Percentiles rank a stretch among this genome's conserved stretches.
phyloP scores from a whole-genome alignment of 1,139 yeast genomes.

The Yarrowia galli region DNA sequence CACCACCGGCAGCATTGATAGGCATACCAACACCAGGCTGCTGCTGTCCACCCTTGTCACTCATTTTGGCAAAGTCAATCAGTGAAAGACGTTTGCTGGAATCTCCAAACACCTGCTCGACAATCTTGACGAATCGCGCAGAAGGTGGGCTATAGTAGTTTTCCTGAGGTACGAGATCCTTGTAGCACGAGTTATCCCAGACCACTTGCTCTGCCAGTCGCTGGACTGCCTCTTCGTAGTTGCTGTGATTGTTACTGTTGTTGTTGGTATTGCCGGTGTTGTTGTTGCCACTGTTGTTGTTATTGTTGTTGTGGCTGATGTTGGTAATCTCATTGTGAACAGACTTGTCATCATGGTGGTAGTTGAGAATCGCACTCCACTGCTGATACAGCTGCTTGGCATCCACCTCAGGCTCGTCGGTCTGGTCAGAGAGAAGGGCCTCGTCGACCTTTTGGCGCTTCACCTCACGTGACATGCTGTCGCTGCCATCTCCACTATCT shows the following conservation, averaged over 20 bases:
- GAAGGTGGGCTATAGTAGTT: constrained; percentile 1
- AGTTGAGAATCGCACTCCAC: constrained; percentile 5
- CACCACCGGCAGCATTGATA: no score
- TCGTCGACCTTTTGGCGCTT: constrained; percentile 12
- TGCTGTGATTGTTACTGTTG: not conserved
- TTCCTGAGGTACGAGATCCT: not conserved
- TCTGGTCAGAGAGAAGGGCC: not conserved
- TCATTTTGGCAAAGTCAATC: constrained; percentile 26
- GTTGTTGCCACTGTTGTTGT: no score
- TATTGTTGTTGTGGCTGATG: not conserved
- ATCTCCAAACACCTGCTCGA: constrained; percentile 18
- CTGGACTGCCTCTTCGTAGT: constrained; percentile 17
- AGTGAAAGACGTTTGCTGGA: constrained; percentile 5
- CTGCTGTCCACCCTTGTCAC: constrained; percentile 20
- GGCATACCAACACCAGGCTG: constrained; percentile 13
- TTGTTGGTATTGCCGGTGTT: no score
- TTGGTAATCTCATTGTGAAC: not conserved
- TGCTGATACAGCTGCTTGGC: constrained; percentile 12
- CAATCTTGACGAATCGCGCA: constrained; percentile 1
- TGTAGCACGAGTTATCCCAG: constrained; percentile 52
- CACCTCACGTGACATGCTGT: not conserved
- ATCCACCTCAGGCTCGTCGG: constrained; percentile 11
- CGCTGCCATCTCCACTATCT: constrained; percentile 34
- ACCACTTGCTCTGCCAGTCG: constrained; percentile 53
- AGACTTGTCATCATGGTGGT: not conserved